These are phyloP conservation scores for Fusarium sp. DNA, from an alignment of 2,329 filamentous ascomycete genomes.

Conservation along the genomic window DNA sequence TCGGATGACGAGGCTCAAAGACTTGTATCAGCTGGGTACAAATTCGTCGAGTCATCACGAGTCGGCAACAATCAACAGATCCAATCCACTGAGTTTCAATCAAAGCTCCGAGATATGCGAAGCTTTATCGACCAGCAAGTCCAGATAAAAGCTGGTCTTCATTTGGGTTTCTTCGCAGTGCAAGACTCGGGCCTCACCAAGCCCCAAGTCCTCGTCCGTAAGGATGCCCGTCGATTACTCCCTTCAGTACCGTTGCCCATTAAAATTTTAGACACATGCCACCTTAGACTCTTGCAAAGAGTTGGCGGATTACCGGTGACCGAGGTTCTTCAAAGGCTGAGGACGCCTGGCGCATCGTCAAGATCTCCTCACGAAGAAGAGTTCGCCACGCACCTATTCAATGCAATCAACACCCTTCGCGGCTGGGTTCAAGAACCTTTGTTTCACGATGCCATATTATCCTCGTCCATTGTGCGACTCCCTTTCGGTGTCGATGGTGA, in stretches of 20 bases:
- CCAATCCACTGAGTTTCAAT: conserved; percentile 68
- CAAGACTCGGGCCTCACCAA: conserved; percentile 48
- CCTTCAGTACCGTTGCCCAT: conserved; percentile 68
- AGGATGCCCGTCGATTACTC: conserved; percentile 66
- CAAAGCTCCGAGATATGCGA: conserved; percentile 72
- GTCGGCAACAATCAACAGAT: conserved; percentile 82
- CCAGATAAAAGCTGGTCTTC: conserved; percentile 59
- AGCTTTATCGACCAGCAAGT: conserved; percentile 62
- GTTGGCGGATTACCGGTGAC: conserved; percentile 58
- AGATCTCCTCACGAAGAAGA: conserved; percentile 53
- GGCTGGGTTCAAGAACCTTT: conserved; percentile 56
- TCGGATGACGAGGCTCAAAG: conserved; percentile 68
- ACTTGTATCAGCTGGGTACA: conserved; percentile 77
- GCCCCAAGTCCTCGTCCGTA: conserved; percentile 72
- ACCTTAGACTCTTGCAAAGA: conserved; percentile 64
- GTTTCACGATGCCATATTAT: conserved; percentile 59
- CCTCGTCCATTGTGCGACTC: conserved; percentile 56
- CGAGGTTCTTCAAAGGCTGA: conserved; percentile 47
- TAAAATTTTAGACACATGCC: conserved; percentile 63
- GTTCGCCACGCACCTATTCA: conserved; percentile 59
- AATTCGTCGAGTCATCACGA: conserved; percentile 76
- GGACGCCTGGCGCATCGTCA: conserved; percentile 46
- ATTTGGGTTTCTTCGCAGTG: conserved; percentile 69
- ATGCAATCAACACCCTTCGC: conserved; percentile 55
- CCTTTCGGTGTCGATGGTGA: conserved; percentile 49